phyloP scores from a whole-genome alignment of 257 asterid species.

The Penstemon barbatus region DNA sequence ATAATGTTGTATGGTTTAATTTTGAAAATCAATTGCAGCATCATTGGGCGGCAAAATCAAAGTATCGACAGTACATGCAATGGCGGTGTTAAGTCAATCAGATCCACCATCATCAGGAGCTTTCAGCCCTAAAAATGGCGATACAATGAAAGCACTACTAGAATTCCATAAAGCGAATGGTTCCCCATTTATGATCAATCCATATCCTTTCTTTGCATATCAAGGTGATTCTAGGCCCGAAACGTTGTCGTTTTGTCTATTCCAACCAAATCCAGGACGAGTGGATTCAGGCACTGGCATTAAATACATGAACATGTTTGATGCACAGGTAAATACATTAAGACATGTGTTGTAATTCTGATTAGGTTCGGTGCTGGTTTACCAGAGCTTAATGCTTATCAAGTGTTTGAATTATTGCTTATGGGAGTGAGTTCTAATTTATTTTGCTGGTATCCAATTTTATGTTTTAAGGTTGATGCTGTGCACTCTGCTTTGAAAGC shows the following conservation, averaged over 20 bases:
- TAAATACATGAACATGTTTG: constrained; percentile 98
- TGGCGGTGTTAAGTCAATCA: constrained; percentile 77
- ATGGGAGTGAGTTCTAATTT: not conserved
- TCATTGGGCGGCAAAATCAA: constrained; percentile 76
- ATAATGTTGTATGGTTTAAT: not conserved
- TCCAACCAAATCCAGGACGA: constrained; percentile 92
- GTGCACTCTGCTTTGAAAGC: constrained; percentile 79
- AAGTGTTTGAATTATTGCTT: not conserved
- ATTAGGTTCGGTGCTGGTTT: too few relatives aligned
- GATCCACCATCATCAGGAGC: constrained; percentile 89
- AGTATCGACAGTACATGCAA: constrained; percentile 88
- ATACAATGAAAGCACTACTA: constrained; percentile 59
- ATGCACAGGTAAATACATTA: constrained; percentile 71
- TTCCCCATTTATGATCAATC: constrained; percentile 90
- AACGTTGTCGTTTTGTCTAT: constrained; percentile 82
- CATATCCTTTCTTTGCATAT: constrained; percentile 92
- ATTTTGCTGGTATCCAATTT: constrained; percentile 9
- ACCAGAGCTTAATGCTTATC: not conserved
- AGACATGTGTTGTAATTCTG: not conserved
- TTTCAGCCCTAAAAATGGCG: constrained; percentile 49
- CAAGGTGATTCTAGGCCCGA: constrained; percentile 86
- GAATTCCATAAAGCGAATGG: constrained; percentile 64
- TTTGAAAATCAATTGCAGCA: constrained; percentile 45
- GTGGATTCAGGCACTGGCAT: constrained; percentile 66
- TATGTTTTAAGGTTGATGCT: constrained; percentile 69